phyloP scores from a whole-genome alignment of 2,329 filamentous ascomycete genomes.

The Venturia pyrina region DNA sequence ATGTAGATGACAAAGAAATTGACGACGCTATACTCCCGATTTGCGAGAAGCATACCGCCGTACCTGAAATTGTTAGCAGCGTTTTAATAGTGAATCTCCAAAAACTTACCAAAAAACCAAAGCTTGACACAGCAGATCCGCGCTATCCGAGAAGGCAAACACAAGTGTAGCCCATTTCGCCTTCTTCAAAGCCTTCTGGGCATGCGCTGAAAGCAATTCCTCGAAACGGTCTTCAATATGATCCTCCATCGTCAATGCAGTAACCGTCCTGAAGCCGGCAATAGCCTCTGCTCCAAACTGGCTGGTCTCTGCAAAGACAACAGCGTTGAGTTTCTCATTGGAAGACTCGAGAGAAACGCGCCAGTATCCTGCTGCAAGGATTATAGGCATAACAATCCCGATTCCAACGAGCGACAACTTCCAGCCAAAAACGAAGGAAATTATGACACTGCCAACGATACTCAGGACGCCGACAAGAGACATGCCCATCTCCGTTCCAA shows the following conservation, averaged over 20 bases:
- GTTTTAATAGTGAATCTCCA: conserved; percentile 20
- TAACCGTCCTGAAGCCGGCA: conserved; percentile 61
- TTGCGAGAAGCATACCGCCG: conserved; percentile 23
- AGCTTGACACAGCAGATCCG: conserved; percentile 53
- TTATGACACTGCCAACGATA: conserved; percentile 52
- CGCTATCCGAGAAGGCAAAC: conserved; percentile 60
- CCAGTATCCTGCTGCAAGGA: conserved; percentile 39
- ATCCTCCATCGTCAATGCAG: conserved; percentile 59
- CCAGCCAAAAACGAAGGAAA: conserved; percentile 66
- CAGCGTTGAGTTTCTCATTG: conserved; percentile 58
- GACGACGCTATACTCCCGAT: conserved; percentile 22
- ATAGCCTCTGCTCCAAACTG: conserved; percentile 68
- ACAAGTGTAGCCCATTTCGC: conserved; percentile 53
- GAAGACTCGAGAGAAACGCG: conserved; percentile 48
- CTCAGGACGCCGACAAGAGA: conserved; percentile 56
- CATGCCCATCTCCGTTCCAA: conserved; percentile 50
- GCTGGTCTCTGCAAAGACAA: conserved; percentile 60
- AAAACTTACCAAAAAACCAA: conserved; percentile 46
- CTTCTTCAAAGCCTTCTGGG: conserved; percentile 48
- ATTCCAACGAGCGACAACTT: conserved; percentile 60
- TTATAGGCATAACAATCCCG: conserved; percentile 46
- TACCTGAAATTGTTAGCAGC: conserved; percentile 19
- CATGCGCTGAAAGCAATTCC: conserved; percentile 47
- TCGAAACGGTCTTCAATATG: conserved; percentile 53
- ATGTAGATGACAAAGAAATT: conserved; percentile 36